These are phyloP conservation scores for Aciculosporium take DNA, from an alignment of 2,329 filamentous ascomycete genomes.

Conservation along the genomic window DNA sequence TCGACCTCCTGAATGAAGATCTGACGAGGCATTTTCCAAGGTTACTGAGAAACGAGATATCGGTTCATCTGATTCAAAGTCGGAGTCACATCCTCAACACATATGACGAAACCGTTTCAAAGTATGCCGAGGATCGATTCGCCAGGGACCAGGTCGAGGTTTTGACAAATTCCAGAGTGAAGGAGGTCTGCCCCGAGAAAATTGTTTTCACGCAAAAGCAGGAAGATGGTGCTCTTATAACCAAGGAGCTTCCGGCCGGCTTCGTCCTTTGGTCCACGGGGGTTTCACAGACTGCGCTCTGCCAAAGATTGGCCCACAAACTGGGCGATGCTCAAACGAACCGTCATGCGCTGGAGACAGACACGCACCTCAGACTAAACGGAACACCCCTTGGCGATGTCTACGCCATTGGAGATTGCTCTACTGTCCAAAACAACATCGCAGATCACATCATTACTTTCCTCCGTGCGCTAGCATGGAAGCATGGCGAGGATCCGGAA, in stretches of 20 bases:
- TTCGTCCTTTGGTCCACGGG: constrained; percentile 98
- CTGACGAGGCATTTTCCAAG: constrained; percentile 70
- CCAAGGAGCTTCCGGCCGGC: constrained; percentile 86
- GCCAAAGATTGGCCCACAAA: constrained; percentile 60
- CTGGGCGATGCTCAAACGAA: constrained; percentile 70
- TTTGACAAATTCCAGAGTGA: constrained; percentile 82
- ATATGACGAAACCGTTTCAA: constrained; percentile 87
- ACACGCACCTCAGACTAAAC: constrained; percentile 78
- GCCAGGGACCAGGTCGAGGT: constrained; percentile 83
- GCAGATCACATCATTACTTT: constrained; percentile 84
- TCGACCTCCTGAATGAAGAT: constrained; percentile 93
- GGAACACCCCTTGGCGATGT: constrained; percentile 87
- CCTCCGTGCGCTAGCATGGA: constrained; percentile 78
- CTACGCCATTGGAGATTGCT: constrained; percentile 91
- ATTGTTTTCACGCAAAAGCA: constrained; percentile 80
- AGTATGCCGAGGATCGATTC: constrained; percentile 84
- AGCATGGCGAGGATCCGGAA: constrained; percentile 79
- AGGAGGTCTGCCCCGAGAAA: constrained; percentile 69
- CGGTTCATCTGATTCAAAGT: constrained; percentile 92
- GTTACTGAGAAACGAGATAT: constrained; percentile 91
- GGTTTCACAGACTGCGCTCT: constrained; percentile 73
- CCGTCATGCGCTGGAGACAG: constrained; percentile 82
- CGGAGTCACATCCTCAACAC: constrained; percentile 93
- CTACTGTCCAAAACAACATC: constrained; percentile 94
- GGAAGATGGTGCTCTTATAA: constrained; percentile 57